Conservation (phyloP, 1,284 basidiomycete genomes). For the Chondrostereum purpureum region DNA sequence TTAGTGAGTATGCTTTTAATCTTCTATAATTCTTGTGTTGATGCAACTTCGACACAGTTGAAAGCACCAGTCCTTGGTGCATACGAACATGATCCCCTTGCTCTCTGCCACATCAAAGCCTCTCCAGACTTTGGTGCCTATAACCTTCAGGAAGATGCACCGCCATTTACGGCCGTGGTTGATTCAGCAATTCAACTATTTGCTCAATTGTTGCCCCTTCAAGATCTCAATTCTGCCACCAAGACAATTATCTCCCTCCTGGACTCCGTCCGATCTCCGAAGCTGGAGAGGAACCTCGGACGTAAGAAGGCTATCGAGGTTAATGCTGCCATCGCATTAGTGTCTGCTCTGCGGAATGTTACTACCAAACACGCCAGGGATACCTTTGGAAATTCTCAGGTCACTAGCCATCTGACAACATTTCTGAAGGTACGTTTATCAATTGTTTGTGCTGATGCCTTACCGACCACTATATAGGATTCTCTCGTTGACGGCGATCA, state of each 20-base stretch:
- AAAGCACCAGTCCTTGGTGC: conserved; percentile 79
- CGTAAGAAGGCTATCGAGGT: conserved; percentile 83
- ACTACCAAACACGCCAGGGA: conserved; percentile 60
- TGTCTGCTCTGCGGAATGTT: conserved; percentile 66
- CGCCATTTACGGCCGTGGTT: conserved; percentile 79
- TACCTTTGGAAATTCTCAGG: conserved; percentile 61
- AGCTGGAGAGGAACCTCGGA: conserved; percentile 85
- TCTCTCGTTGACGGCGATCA: conserved; percentile 79
- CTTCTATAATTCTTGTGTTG: conserved; percentile 4
- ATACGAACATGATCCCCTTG: conserved; percentile 82
- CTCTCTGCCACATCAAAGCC: conserved; percentile 54
- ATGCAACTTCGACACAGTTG: conserved; percentile 37
- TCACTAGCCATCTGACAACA: conserved; percentile 64
- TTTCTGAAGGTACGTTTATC: conserved; percentile 63
- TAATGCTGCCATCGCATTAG: conserved; percentile 78
- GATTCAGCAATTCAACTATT: conserved; percentile 90
- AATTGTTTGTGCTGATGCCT: conserved; percentile 2
- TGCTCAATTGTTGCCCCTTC: conserved; percentile 70
- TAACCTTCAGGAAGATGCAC: conserved; percentile 55
- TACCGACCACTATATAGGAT: conserved; percentile 41
- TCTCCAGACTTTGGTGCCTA: conserved; percentile 32
- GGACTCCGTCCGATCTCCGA: conserved; percentile 67
- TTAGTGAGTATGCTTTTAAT: conserved; percentile 7
- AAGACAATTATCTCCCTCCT: conserved; percentile 67
- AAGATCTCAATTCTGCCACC: conserved; percentile 65